Evolutionary conservation across 371 early-diverging fungal species (phyloP).

Genomic region (Mycotypha africana): DNA sequence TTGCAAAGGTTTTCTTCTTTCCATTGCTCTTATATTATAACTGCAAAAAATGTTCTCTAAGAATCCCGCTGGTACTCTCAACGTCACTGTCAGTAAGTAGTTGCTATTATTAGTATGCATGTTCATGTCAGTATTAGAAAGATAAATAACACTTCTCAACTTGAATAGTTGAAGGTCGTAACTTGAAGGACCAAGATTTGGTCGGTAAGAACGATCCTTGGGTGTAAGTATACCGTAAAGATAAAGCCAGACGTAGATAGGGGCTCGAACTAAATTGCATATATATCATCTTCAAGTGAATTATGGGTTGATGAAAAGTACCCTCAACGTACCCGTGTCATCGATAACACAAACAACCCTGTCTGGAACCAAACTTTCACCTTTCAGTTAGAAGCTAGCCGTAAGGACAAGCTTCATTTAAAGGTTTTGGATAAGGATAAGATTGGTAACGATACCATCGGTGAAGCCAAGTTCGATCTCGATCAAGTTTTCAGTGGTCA

Average conservation of each 20-base stretch:
- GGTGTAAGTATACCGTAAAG: conserved; percentile 15
- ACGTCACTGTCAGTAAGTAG: conserved; percentile 23
- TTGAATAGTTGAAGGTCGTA: conserved; percentile 23
- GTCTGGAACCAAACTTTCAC: conserved; percentile 31
- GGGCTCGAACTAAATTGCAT: too few relatives aligned
- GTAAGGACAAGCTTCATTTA: conserved; percentile 28
- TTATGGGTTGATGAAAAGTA: conserved; percentile 19
- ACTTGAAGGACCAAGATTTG: conserved; percentile 19
- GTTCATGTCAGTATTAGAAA: neutral
- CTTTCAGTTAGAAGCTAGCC: conserved; percentile 16
- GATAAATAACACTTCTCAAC: neutral
- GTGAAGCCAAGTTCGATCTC: conserved; percentile 30
- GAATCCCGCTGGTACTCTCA: conserved; percentile 16
- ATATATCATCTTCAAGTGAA: too few relatives aligned
- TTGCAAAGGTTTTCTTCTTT: too few relatives aligned
- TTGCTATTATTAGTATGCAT: neutral
- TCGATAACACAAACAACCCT: conserved; percentile 41
- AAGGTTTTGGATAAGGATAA: conserved; percentile 37
- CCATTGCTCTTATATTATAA: too few relatives aligned
- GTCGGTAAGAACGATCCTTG: conserved; percentile 23
- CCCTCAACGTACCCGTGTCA: conserved; percentile 41
- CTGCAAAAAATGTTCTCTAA: conserved; percentile 1
- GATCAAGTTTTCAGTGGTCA: conserved; percentile 14
- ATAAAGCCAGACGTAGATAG: too few relatives aligned
- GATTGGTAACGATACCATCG: conserved; percentile 37